Percentiles rank a stretch among this genome's conserved stretches.
Conservation (phyloP, 495 filamentous ascomycete species). For the Hypomontagnella monticulosa region DNA sequence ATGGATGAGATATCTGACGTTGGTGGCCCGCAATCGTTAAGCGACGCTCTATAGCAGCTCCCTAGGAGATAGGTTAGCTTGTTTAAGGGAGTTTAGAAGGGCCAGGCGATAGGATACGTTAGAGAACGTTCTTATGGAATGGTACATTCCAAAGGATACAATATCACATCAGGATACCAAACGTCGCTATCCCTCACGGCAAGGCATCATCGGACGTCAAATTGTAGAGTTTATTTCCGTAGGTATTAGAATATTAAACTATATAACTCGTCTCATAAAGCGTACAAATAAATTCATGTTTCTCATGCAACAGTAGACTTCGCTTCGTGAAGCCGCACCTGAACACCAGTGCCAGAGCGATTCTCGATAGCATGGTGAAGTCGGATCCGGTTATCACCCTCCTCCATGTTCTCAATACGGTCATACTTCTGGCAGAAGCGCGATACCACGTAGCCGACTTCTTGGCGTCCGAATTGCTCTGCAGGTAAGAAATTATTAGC, state of each 20-base stretch:
- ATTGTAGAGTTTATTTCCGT: slow-evolving; percentile 4
- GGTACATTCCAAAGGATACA: not conserved
- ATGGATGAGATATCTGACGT: no score
- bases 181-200: not conserved
- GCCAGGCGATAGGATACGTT: no score
- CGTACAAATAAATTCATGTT: not conserved
- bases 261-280: not conserved
- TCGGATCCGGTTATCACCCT: slow-evolving; percentile 44
- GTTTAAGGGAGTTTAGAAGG: no score
- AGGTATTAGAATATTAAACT: slow-evolving; percentile 21
- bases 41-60: no score
- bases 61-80: no score
- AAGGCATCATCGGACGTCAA: not conserved
- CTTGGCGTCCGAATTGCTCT: slow-evolving; percentile 58
- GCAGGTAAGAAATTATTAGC: slow-evolving; percentile 4
- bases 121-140: no score
- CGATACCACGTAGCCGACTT: slow-evolving; percentile 54
- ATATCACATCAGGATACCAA: no score
- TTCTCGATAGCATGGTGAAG: slow-evolving; percentile 60
- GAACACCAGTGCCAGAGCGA: slow-evolving; percentile 56
- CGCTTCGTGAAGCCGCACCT: slow-evolving; percentile 50
- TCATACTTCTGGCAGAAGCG: slow-evolving; percentile 59
- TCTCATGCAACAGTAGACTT: slow-evolving; percentile 6
- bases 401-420: slow-evolving; percentile 50
- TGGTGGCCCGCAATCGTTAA: no score